Evolutionary conservation across 2,329 filamentous ascomycete genomes (phyloP), one percentile per base, ranked within the genome.

Genomic region (Chaetomium globosum): DNA sequence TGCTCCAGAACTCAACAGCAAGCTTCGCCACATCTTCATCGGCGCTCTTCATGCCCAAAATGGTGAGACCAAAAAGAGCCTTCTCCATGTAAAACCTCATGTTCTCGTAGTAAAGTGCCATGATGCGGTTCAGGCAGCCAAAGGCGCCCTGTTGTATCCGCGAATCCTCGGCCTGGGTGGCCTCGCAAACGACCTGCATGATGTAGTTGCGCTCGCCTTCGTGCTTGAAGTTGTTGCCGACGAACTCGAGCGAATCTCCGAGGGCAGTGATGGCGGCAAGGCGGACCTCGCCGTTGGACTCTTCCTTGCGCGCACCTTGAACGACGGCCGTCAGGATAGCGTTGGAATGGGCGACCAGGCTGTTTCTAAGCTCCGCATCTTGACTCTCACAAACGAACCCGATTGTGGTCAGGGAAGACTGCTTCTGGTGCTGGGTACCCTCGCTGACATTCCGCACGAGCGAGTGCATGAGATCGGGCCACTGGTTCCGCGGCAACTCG

Each of bases 81-180:
- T 98, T 98, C 84, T 99, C 95, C 95, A 99, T 99, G 83, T 99
- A 99, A 81, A 97, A 99, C 74, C 93, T 90, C 95, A 99, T 99
- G 82, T 97, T 96, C 75, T 99, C 95, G 78, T 99, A 99, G 84
- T 99, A 99, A 69, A 97, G 86, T 67, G 86, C 91, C 95, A 99
- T 99, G 79, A 99, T 98, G 74, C 95, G 89, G 85, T 99, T 99
- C 72, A 99, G 82, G 78, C 95, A 98, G 73, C 95, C 95, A 77
- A 97, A 99, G 52, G 95, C 92, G 67, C 93, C 93, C 77, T 97
- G 92, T 80, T 98, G 93, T 78, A 99, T 96, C 75, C 93, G 87
- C 65, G 86, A 87, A 78, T 99, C 95, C 1, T 90, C 85, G 72
- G 94, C 93, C 81, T 99, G 95, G 63, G 95, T 99, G 73, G 95